phyloP scores from a whole-genome alignment of 2,329 filamentous ascomycete genomes.

The Leptographium wingfieldii region DNA sequence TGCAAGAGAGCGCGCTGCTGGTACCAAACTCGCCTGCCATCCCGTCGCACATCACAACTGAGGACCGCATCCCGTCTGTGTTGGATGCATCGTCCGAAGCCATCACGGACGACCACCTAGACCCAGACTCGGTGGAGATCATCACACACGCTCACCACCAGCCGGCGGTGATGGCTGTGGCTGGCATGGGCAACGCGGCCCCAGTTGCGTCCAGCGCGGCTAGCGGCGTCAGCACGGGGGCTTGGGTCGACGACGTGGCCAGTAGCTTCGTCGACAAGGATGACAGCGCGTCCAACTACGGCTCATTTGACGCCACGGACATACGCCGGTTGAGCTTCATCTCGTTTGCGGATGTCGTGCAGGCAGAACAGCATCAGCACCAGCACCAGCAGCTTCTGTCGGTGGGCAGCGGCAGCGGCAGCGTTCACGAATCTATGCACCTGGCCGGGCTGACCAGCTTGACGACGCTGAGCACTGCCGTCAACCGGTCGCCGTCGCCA shows the following conservation, averaged over 20 bases:
- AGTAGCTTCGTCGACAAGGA: conserved; percentile 33
- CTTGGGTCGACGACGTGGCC: conserved; percentile 46
- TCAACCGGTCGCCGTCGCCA: conserved; percentile 65
- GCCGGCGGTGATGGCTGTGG: conserved; percentile 57
- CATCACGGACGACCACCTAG: conserved; percentile 74
- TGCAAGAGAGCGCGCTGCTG: conserved; percentile 55
- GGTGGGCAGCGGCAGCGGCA: neutral
- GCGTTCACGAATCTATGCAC: conserved; percentile 52
- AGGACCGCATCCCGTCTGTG: conserved; percentile 86
- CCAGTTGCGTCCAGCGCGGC: conserved; percentile 8
- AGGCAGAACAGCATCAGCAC: conserved; percentile 51
- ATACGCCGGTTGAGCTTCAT: conserved; percentile 84
- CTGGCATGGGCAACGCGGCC: conserved; percentile 26
- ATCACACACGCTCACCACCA: conserved; percentile 78
- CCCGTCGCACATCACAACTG: conserved; percentile 83
- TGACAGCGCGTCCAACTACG: conserved; percentile 63
- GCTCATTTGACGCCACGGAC: conserved; percentile 63
- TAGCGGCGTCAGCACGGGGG: conserved; percentile 16
- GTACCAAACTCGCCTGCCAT: conserved; percentile 75
- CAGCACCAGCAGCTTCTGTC: conserved; percentile 8
- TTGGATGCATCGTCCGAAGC: conserved; percentile 84
- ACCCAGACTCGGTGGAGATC: conserved; percentile 86
- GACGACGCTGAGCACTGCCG: conserved; percentile 24
- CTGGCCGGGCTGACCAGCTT: conserved; percentile 54
- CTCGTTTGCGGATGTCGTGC: conserved; percentile 91